phyloP scores from a whole-genome alignment of 805 yeast species.

The Nakazawaea siamensis region DNA sequence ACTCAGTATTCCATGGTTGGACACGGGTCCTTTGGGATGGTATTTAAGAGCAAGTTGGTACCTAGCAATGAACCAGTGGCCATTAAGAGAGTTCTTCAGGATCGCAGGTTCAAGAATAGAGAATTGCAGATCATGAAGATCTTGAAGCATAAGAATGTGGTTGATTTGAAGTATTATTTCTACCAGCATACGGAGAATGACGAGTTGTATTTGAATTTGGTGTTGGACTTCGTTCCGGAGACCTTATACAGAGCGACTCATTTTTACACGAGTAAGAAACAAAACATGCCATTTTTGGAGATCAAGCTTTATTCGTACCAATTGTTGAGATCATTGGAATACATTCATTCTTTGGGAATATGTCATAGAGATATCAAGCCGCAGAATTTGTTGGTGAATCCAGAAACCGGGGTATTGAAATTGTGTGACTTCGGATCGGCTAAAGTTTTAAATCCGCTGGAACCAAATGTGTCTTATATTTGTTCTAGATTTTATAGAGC shows the following conservation, averaged over 20 bases:
- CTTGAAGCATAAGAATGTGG: constrained; percentile 79
- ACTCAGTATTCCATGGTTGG: constrained; percentile 83
- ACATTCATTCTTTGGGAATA: constrained; percentile 65
- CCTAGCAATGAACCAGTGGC: constrained; percentile 81
- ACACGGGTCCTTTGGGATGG: constrained; percentile 99
- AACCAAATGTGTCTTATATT: constrained; percentile 93
- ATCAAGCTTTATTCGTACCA: constrained; percentile 80
- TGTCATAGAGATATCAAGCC: constrained; percentile 95
- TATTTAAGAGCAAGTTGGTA: constrained; percentile 75
- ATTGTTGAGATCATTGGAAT: constrained; percentile 67
- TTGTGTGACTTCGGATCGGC: constrained; percentile 97
- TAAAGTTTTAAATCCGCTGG: constrained; percentile 78
- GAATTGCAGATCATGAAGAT: constrained; percentile 94
- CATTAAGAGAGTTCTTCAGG: constrained; percentile 93
- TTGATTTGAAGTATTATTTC: constrained; percentile 80
- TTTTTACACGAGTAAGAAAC: constrained; percentile 57
- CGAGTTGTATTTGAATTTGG: constrained; percentile 81
- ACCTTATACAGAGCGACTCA: constrained; percentile 87
- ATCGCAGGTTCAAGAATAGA: constrained; percentile 86
- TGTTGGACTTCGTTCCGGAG: constrained; percentile 92
- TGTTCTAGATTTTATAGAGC: constrained; percentile 97
- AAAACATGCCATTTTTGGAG: constrained; percentile 82
- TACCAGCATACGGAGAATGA: constrained; percentile 69
- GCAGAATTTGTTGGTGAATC: constrained; percentile 81
- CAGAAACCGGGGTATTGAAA: constrained; percentile 75